phyloP scores from a whole-genome alignment of 805 yeast genomes.

The Lipomyces kockii region DNA sequence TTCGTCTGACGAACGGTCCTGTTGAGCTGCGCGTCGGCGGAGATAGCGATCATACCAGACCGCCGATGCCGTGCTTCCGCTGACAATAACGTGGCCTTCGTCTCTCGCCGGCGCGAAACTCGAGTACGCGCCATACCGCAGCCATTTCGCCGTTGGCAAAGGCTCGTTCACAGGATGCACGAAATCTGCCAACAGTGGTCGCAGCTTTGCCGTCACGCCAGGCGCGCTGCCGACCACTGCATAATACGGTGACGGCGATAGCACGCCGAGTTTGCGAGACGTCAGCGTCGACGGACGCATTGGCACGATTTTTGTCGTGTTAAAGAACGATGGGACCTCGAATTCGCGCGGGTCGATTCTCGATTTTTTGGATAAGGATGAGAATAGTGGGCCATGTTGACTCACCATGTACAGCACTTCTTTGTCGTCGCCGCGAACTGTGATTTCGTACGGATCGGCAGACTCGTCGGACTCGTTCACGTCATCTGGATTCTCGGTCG shows the following conservation, averaged over 20 bases:
- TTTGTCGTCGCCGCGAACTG: constrained; percentile 31
- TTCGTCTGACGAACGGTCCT: constrained; percentile 3
- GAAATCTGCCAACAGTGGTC: constrained; percentile 31
- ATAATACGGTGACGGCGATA: constrained; percentile 28
- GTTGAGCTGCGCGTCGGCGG: constrained; percentile 11
- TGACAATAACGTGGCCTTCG: constrained; percentile 60
- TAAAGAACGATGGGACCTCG: constrained; percentile 61
- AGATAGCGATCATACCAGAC: constrained; percentile 52
- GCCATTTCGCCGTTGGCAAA: constrained; percentile 69
- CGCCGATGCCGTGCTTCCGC: constrained; percentile 45
- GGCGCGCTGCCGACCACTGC: constrained; percentile 24
- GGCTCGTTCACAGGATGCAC: constrained; percentile 49
- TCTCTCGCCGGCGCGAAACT: constrained; percentile 72
- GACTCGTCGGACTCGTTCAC: constrained; percentile 15
- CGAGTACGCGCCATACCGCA: constrained; percentile 55
- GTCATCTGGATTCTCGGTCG: constrained; percentile 5
- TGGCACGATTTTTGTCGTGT: constrained; percentile 71
- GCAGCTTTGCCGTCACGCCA: constrained; percentile 21
- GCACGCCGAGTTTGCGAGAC: constrained; percentile 27
- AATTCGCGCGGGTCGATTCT: constrained; percentile 75
- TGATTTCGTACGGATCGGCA: constrained; percentile 24
- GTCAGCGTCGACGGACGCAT: constrained; percentile 27
- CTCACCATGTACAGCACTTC: constrained; percentile 68
- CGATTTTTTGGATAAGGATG: constrained; percentile 72
- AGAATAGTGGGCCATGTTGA: constrained; percentile 75